Base-by-base conservation (phyloP, 1,284 basidiomycete species). In the Peniophora sp. region DNA sequence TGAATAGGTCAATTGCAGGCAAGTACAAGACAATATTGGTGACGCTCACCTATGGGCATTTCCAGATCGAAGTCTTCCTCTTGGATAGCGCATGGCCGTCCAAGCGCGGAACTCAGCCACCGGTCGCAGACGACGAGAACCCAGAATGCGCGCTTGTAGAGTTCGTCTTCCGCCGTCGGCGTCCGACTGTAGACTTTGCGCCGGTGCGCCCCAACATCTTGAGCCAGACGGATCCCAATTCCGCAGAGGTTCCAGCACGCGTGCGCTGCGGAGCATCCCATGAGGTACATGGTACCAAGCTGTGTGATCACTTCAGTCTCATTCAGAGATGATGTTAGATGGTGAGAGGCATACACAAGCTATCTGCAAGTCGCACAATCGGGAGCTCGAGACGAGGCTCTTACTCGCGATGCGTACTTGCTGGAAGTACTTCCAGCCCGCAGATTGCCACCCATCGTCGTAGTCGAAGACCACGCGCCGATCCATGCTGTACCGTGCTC, bases 61-160 rank as follows among this genome's bases (percentile, higher is more conserved):
- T 22, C 32, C 12, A 35, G 39, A 5, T 54, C 64, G 35, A 47
- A 69, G 67, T 79, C 76, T 49, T 74, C 72, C 53, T 78, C 74
- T 37, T 74, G 71, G 15, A 79, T 67, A 1, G 72, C 72, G 44
- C 74, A 66, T 1, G 76, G 74, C 18, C 78, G 64, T 3, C 78
- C 78, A 24, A 79, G 68, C 2, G 68, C 66, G 0, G 72, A 65
- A 53, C 72, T 74, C 24, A 64, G 63, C 39, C 68, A 58, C 5
- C 72, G 63, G 50, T 69, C 68, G 17, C 65, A 52, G 17, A 58
- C 59, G 9, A 68, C 58, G 20, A 69, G 59, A 14, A 62, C 58
- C 75, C 74, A 76, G 58, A 79, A 80, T 1, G 73, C 73, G 12
- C 78, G 71, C 56, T 73, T 75, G 62, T 72, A 75, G n/a, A 76